Base-by-base conservation (phyloP, 2,329 filamentous ascomycete genomes). In the Scopulariopsis brevicaulis region DNA sequence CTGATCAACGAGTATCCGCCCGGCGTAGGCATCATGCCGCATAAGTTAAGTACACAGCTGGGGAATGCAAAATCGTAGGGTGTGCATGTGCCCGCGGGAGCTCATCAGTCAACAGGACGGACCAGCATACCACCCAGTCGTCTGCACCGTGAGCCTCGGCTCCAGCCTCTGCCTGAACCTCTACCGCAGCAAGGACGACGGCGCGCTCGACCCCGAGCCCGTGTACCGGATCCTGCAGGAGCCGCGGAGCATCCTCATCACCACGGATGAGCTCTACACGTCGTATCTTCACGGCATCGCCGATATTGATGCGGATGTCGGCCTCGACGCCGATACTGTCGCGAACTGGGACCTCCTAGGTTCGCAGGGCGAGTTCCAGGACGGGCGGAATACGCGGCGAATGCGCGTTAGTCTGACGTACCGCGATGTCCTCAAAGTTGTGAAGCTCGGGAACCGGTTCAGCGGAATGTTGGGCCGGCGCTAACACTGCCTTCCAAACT, bases 1-100 rank as follows among this genome's bases (percentile, higher is more conserved):
- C 77, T 97, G 43, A 84, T 97, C 64, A 99, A 99, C 67, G 92
- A 96, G 70, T 99, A 97, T 70, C 78, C 79, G 1, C 84, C 89
- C 0, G 90, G 89, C 1, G 83, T 96, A 62, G 93, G 93, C n/a
- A 97, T 97, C 63, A 96, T 96, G 89, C 86, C 92, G 53, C 93
- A 97, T 70, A 94, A 96, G 75, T 69, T 73, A 65, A 70, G 70
- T 72, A 65, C 60, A 67, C 57, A 63, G 59, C 59, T 61, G 25
- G 25, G 8, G 37, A 40, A 28, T 32, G 52, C 7, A n/a, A 32
- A 15, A 20, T 54, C 5, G 34, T 48, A 55, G 40, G 18, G 60
- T 55, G 53, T 11, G n/a, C n/a, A 22, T 50, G 12, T 50, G 55
- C 34, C 8, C 22, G 46, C 46, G 46, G 58, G 35, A 55, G 60